phyloP scores from a whole-genome alignment of 2,329 filamentous ascomycete genomes.

The Phialocephala subalpina region DNA sequence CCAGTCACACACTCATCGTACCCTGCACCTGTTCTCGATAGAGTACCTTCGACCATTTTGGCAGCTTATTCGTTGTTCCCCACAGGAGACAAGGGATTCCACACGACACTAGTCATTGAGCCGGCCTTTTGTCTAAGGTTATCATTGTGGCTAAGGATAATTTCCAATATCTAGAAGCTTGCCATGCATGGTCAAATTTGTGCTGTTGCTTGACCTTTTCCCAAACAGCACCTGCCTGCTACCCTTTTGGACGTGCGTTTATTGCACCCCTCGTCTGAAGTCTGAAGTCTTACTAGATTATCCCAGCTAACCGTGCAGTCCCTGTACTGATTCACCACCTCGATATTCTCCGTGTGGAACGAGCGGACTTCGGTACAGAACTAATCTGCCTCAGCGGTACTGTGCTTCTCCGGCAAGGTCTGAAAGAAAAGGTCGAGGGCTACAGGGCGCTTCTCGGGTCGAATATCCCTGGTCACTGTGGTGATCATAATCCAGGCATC shows the following conservation, averaged over 20 bases:
- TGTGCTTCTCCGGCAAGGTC: slow-evolving; percentile 30
- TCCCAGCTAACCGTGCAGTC: slow-evolving; percentile 38
- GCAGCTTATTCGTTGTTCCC: slow-evolving; percentile 41
- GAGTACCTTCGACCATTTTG: slow-evolving; percentile 36
- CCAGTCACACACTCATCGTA: slow-evolving; percentile 43
- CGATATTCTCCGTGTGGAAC: slow-evolving; percentile 36
- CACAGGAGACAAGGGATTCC: slow-evolving; percentile 33
- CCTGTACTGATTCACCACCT: slow-evolving; percentile 34
- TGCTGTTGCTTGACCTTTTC: slow-evolving; percentile 16
- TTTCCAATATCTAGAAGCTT: slow-evolving; percentile 25
- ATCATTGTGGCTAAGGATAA: slow-evolving; percentile 37
- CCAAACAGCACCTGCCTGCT: slow-evolving; percentile 16
- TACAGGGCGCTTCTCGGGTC: slow-evolving; percentile 42
- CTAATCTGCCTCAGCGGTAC: slow-evolving; percentile 38
- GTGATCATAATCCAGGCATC: slow-evolving; percentile 41
- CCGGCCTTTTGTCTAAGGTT: slow-evolving; percentile 37
- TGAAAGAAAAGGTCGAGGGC: slow-evolving; percentile 33
- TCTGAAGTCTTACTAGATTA: slow-evolving; percentile 30
- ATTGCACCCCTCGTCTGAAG: slow-evolving; percentile 32
- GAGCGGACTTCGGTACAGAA: slow-evolving; percentile 26
- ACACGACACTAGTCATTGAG: slow-evolving; percentile 37
- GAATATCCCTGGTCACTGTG: slow-evolving; percentile 38
- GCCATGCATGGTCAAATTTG: slow-evolving; percentile 25
- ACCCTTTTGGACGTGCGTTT: slow-evolving; percentile 30
- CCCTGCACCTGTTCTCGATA: slow-evolving; percentile 40